These are phyloP conservation scores for Pyrenophora teres DNA, from an alignment of 2,329 filamentous ascomycete genomes.

Conservation along the genomic window DNA sequence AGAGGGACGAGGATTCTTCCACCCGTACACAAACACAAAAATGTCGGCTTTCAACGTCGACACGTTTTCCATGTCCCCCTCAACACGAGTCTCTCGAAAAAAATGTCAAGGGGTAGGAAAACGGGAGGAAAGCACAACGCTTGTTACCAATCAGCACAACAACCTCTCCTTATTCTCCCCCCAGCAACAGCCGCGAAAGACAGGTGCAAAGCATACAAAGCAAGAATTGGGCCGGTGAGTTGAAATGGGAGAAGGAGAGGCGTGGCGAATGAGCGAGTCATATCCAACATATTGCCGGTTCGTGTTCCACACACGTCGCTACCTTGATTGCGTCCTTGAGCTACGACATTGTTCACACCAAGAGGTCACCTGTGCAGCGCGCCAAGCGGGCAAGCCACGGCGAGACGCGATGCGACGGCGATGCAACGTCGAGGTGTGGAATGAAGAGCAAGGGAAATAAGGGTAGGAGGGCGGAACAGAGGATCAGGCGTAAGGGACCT, in stretches of 20 bases:
- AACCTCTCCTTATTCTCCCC: conserved; percentile 30
- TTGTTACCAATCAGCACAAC: conserved; percentile 50
- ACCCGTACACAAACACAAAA: conserved; percentile 43
- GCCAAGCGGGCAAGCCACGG: conserved; percentile 47
- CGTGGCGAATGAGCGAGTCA: conserved; percentile 50
- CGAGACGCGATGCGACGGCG: conserved; percentile 31
- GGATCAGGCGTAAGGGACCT: conserved; percentile 51
- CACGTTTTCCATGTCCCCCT: conserved; percentile 8
- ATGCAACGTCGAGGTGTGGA: conserved; percentile 30
- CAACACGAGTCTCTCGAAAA: conserved; percentile 24
- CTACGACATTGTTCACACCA: conserved; percentile 17
- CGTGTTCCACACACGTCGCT: conserved; percentile 38
- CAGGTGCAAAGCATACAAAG: conserved; percentile 44
- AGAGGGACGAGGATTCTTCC: conserved; percentile 46
- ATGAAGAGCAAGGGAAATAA: conserved; percentile 32
- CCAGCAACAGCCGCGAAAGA: conserved; percentile 40
- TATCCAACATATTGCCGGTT: conserved; percentile 50
- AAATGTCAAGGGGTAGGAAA: conserved; percentile 13
- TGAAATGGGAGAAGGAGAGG: conserved; percentile 28
- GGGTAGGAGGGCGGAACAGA: conserved; percentile 46
- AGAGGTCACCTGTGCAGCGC: conserved; percentile 15
- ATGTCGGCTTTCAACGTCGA: conserved; percentile 45
- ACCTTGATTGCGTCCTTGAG: conserved; percentile 35
- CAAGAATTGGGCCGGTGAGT: conserved; percentile 37
- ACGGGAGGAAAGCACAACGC: conserved; percentile 47